Evolutionary conservation across 371 early-diverging fungal species (phyloP).

Genomic region (Lichtheimia ramosa): DNA sequence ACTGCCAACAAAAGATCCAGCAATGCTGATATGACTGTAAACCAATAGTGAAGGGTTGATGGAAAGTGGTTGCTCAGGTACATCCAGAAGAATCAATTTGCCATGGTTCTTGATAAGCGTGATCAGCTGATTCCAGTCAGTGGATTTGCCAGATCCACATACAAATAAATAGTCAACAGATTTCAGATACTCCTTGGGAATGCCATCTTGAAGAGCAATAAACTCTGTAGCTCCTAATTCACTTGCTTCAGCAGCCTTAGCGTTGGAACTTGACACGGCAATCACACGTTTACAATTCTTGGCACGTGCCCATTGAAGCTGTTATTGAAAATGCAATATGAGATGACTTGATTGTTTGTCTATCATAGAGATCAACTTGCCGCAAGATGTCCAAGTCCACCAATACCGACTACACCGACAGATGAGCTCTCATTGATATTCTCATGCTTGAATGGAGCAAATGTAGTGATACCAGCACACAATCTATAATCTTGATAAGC

Average conservation of each 20-base stretch:
- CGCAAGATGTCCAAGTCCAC: constrained; percentile 76
- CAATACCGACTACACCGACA: constrained; percentile 74
- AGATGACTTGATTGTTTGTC: background rate
- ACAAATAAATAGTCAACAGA: constrained; percentile 57
- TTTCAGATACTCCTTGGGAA: constrained; percentile 6
- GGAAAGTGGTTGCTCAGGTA: constrained; percentile 61
- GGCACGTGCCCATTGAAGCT: constrained; percentile 62
- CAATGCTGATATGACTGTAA: constrained; percentile 49
- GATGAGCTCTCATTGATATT: constrained; percentile 42
- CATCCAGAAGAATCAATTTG: constrained; percentile 62
- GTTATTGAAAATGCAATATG: background rate
- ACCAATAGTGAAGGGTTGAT: constrained; percentile 48
- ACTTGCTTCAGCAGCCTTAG: constrained; percentile 68
- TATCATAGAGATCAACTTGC: constrained; percentile 13
- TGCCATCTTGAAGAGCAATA: constrained; percentile 12
- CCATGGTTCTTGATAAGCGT: constrained; percentile 55
- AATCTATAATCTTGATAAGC: constrained; percentile 22
- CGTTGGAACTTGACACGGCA: constrained; percentile 69
- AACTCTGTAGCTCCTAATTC: constrained; percentile 68
- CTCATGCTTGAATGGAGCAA: constrained; percentile 50
- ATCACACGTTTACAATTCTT: constrained; percentile 61
- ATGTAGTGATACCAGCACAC: constrained; percentile 76
- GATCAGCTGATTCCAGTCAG: constrained; percentile 51
- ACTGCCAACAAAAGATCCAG: constrained; percentile 75
- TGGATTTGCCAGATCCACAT: constrained; percentile 53